Evolutionary conservation across 106 monocot genomes (phyloP), one percentile per base, ranked within the genome.

Genomic region (Phalaenopsis aphrodite): DNA sequence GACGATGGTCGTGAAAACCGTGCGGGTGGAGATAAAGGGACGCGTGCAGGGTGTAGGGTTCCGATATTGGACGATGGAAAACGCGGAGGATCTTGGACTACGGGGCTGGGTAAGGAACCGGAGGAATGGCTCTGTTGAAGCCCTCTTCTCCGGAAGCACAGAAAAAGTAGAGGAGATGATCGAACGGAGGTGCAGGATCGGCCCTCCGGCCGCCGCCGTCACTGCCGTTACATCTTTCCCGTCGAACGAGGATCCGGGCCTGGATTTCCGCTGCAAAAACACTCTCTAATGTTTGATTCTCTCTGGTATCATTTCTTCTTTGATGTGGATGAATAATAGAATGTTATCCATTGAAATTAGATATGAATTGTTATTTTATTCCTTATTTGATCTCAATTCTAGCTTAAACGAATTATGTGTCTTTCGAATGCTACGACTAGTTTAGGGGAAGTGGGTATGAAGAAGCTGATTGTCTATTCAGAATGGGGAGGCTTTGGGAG

Each of bases 81-180:
- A 87, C 78, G 95, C 95, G 14, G 76, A 74, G 10, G 81, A 88
- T 69, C 88, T 95, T 42, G 92, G 90, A 8, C 83, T 95, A 49
- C 79, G 78, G n/a, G 95, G 95, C 9, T 95, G 95, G 95, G 95
- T 95, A 23, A 92, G 95, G 21, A 95, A 95, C 81, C 88, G 90
- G 77, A 81, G 95, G 5, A 92, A 95, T 75, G 95, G 95, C 55
- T 81, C 90, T 81, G 92, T 95, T 9, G 95, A 95, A 85, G 95
- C 88, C 65, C 79, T 95, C 79, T 92, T 95, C 88, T 95, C 95
- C 78, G 95, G 95, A 41, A 84, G 84, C 38, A 79, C 83, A 58
- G 39, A 79, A 19, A 71, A 85, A 30, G 89, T 95, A n/a, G 42
- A 84, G 30, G 95, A 95, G 81, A 95, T 95, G 92, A 87, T 88